Percentiles rank a stretch among this genome's conserved stretches.
Evolutionary conservation across 2,329 filamentous ascomycete genomes (phyloP).

Genomic region (Arachnomyces sp.): DNA sequence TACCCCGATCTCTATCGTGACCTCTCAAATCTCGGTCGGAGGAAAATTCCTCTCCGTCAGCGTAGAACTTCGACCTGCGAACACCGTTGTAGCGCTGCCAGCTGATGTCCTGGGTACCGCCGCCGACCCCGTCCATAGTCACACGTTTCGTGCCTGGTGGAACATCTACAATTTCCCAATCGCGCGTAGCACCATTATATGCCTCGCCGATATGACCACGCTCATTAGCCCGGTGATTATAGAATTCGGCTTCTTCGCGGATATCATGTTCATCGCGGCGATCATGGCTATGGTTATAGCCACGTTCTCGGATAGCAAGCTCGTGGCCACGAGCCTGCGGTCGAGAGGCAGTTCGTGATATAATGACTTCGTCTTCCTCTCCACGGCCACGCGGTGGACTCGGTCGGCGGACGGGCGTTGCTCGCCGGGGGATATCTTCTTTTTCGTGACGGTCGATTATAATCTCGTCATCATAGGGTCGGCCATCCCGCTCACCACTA

Average conservation of each 20-base stretch:
- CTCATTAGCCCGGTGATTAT: slow-evolving; percentile 61
- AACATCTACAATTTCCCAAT: slow-evolving; percentile 77
- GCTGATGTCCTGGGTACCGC: slow-evolving; percentile 65
- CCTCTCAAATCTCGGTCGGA: slow-evolving; percentile 47
- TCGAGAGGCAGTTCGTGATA: slow-evolving; percentile 16
- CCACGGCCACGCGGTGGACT: slow-evolving; percentile 15
- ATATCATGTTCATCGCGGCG: slow-evolving; percentile 38
- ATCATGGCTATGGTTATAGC: slow-evolving; percentile 6
- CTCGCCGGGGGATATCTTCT: slow-evolving; percentile 36
- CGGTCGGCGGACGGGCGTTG: slow-evolving; percentile 28
- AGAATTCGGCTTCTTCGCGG: slow-evolving; percentile 51
- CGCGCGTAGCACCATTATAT: slow-evolving; percentile 63
- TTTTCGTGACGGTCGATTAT: slow-evolving; percentile 40
- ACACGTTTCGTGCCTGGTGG: slow-evolving; percentile 76
- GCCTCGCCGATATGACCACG: slow-evolving; percentile 66
- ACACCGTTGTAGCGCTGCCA: slow-evolving; percentile 77
- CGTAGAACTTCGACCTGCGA: slow-evolving; percentile 64
- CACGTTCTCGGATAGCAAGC: slow-evolving; percentile 16
- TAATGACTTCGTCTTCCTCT: slow-evolving; percentile 16
- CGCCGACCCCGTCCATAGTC: slow-evolving; percentile 72
- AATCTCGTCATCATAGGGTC: slow-evolving; percentile 58
- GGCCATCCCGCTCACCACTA: slow-evolving; percentile 37
- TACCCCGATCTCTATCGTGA: slow-evolving; percentile 24
- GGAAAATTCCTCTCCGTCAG: slow-evolving; percentile 52
- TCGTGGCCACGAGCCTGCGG: slow-evolving; percentile 22